A percentile compares a stretch with the other conserved stretches of the same genome.
Conservation (phyloP, 495 filamentous ascomycete genomes). For the Hypoxylon perforatum region DNA sequence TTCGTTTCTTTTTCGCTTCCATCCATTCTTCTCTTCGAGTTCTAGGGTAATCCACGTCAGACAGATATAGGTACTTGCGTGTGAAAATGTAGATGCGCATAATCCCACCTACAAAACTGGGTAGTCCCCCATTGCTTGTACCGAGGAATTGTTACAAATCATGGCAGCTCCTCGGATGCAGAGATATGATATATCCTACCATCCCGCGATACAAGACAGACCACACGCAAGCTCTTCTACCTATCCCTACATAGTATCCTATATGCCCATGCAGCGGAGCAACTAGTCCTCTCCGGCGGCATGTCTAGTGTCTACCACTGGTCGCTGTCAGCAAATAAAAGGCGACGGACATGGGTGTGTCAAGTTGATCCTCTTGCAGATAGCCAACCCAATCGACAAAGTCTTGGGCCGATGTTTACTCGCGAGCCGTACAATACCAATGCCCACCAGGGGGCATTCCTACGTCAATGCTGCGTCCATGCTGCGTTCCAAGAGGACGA, state of each 20-base stretch:
- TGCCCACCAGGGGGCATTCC: conserved; percentile 15
- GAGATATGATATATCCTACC: conserved; percentile 18
- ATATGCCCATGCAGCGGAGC: conserved; percentile 33
- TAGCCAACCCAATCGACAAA: conserved; percentile 35
- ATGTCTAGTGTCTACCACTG: conserved; percentile 32
- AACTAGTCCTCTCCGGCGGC: conserved; percentile 29
- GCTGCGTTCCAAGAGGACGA: conserved; percentile 27
- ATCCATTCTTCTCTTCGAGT: conserved; percentile 13
- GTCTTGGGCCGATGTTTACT: conserved; percentile 34
- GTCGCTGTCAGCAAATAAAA: conserved; percentile 37
- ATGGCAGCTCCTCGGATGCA: conserved; percentile 8
- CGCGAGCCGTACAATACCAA: conserved; percentile 23
- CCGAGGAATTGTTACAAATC: conserved; percentile 2
- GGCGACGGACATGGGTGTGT: conserved; percentile 36
- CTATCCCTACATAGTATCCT: conserved; percentile 1
- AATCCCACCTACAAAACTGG: not conserved
- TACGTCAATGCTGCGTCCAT: conserved; percentile 42
- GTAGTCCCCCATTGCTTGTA: not conserved
- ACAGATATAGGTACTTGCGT: not conserved
- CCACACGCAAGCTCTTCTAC: conserved; percentile 19
- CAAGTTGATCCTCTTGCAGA: conserved; percentile 41
- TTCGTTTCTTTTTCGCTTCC: conserved; percentile 29
- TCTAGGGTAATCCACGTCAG: conserved; percentile 5
- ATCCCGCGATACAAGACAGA: conserved; percentile 13
- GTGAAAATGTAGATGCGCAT: not conserved